phyloP scores from a whole-genome alignment of 169 alveolate genomes.

The Pseudocohnilembus persalinus region DNA sequence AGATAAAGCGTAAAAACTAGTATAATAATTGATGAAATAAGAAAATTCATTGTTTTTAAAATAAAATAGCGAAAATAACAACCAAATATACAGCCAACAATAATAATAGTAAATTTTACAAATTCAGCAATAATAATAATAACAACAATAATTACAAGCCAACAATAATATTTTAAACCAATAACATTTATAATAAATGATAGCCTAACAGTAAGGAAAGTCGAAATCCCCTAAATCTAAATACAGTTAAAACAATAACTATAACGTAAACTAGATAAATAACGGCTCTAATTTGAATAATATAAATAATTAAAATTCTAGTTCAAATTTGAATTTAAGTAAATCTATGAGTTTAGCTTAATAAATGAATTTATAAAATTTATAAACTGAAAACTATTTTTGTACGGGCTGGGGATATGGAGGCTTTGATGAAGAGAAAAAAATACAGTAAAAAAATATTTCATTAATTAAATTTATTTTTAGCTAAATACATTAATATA shows the following conservation, averaged over 20 bases:
- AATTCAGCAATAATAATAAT: background rate
- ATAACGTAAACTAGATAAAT: background rate
- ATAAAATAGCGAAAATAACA: background rate
- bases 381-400: constrained; percentile 24
- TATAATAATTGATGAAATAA: background rate
- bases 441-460: background rate
- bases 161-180: no score
- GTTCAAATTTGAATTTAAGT: background rate
- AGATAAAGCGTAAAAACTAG: background rate
- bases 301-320: no score
- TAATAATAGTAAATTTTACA: background rate
- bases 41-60: no score
- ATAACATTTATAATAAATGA: no score
- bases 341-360: no score
- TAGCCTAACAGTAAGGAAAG: no score
- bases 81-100: background rate
- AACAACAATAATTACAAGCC: background rate
- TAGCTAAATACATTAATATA: background rate
- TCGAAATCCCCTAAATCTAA: background rate
- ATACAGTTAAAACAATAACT: no score
- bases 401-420: constrained; percentile 31
- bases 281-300: no score
- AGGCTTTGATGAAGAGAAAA: constrained; percentile 2
- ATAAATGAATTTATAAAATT: no score
- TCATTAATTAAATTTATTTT: background rate